phyloP scores from a whole-genome alignment of 2,329 filamentous ascomycete species.

The Fusarium subglutinans region DNA sequence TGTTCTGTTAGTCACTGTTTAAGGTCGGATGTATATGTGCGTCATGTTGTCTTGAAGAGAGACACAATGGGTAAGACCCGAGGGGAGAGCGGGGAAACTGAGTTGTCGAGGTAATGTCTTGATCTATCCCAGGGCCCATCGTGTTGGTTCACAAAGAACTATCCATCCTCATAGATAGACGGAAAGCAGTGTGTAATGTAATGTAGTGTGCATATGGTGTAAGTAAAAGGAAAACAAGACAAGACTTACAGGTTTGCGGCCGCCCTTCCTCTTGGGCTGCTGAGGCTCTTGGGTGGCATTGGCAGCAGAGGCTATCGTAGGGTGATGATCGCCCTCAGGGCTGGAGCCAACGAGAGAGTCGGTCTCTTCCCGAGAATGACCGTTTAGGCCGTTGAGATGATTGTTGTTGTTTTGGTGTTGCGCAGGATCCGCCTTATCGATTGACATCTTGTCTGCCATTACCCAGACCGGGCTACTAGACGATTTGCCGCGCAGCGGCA shows the following conservation, averaged over 20 bases:
- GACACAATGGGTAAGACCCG: background rate
- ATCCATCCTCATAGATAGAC: background rate
- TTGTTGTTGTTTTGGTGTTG: slow-evolving; percentile 47
- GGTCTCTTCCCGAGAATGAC: slow-evolving; percentile 61
- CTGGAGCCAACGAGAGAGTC: slow-evolving; percentile 70
- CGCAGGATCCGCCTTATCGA: slow-evolving; percentile 61
- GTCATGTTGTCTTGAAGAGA: slow-evolving; percentile 14
- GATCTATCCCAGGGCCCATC: background rate
- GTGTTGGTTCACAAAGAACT: background rate
- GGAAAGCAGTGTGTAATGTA: background rate
- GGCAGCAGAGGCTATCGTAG: slow-evolving; percentile 45
- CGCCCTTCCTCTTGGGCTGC: slow-evolving; percentile 94
- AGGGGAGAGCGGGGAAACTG: slow-evolving; percentile 9
- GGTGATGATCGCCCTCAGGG: slow-evolving; percentile 63
- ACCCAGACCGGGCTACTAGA: slow-evolving; percentile 47
- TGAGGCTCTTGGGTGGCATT: slow-evolving; percentile 60
- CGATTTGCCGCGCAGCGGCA: slow-evolving; percentile 51
- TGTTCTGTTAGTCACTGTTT: slow-evolving; percentile 29
- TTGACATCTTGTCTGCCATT: slow-evolving; percentile 75
- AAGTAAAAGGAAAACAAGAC: slow-evolving; percentile 7
- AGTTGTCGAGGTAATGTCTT: background rate
- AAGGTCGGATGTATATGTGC: background rate
- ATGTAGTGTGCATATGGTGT: background rate
- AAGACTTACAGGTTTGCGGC: slow-evolving; percentile 89
- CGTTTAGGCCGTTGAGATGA: slow-evolving; percentile 47